phyloP scores from a whole-genome alignment of 495 filamentous ascomycete species.

The Elaphomyces granulatus region DNA sequence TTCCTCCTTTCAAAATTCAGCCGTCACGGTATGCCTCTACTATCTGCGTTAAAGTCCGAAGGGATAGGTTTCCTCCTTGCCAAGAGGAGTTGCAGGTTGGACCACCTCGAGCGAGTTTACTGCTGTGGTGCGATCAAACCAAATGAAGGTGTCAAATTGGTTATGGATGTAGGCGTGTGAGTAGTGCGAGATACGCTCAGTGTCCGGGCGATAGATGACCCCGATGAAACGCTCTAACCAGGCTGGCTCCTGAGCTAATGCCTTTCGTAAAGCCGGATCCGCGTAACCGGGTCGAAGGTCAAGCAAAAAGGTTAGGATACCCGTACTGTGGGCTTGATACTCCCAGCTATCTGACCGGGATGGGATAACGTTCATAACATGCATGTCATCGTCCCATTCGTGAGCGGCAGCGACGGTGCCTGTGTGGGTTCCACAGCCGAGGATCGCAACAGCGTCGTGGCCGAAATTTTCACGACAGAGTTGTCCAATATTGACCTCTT shows the following conservation, averaged over 20 bases:
- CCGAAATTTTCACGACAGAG: slow-evolving; percentile 38
- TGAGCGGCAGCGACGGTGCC: slow-evolving; percentile 43
- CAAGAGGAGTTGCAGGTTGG: slow-evolving; percentile 34
- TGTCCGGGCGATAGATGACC: slow-evolving; percentile 44
- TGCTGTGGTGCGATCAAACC: slow-evolving; percentile 40
- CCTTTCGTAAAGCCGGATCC: slow-evolving; percentile 23
- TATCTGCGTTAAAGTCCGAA: slow-evolving; percentile 36
- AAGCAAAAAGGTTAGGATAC: slow-evolving; percentile 32
- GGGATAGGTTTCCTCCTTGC: slow-evolving; percentile 41
- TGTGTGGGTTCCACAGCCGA: slow-evolving; percentile 39
- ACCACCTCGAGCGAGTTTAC: slow-evolving; percentile 37
- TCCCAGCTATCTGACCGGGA: slow-evolving; percentile 33
- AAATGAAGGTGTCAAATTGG: slow-evolving; percentile 43
- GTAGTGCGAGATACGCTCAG: slow-evolving; percentile 41
- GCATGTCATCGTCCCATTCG: slow-evolving; percentile 43
- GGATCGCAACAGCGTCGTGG: slow-evolving; percentile 31
- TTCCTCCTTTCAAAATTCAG: neutral
- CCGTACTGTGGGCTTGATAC: slow-evolving; percentile 29
- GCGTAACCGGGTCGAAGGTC: slow-evolving; percentile 32
- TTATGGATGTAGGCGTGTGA: slow-evolving; percentile 36
- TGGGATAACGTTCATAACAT: slow-evolving; percentile 34
- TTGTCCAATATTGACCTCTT: slow-evolving; percentile 43
- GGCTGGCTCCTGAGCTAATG: slow-evolving; percentile 23
- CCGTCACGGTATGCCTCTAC: too few relatives aligned
- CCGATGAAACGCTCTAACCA: slow-evolving; percentile 42